Conservation (phyloP, 805 yeast species). For the Candida orba region DNA sequence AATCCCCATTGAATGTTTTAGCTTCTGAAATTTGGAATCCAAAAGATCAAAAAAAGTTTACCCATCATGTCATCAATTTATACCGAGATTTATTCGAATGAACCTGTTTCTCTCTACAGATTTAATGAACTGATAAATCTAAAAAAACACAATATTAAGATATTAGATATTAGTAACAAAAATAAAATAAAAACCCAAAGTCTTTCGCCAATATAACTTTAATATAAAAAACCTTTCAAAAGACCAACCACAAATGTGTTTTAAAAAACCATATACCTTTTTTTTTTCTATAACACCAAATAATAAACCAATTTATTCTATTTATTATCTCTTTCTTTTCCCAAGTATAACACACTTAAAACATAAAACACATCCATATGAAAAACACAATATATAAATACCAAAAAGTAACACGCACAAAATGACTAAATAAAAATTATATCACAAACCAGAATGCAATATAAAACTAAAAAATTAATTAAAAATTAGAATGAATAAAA, state of each 20-base stretch:
- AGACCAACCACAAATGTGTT: background rate
- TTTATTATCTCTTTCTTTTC: background rate
- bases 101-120: background rate
- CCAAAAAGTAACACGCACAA: background rate
- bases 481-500: background rate
- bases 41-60: conserved; percentile 38
- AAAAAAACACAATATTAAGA: too few species aligned
- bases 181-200: background rate
- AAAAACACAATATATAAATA: background rate
- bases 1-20: conserved; percentile 46
- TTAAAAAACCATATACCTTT: background rate
- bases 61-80: conserved; percentile 12
- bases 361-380: background rate
- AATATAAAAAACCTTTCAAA: background rate
- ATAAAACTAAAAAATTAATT: background rate
- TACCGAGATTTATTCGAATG: background rate
- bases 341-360: background rate
- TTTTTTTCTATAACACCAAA: background rate
- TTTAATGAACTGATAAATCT: background rate
- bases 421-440: too few species aligned
- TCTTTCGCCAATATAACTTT: background rate
- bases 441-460: background rate
- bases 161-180: background rate
- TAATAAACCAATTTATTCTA: too few species aligned
- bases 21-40: conserved; percentile 32